Percentiles rank a stretch among this genome's conserved stretches.
Conservation (phyloP, 1,139 yeast species). For the Suzukiozyma palmioleophila region DNA sequence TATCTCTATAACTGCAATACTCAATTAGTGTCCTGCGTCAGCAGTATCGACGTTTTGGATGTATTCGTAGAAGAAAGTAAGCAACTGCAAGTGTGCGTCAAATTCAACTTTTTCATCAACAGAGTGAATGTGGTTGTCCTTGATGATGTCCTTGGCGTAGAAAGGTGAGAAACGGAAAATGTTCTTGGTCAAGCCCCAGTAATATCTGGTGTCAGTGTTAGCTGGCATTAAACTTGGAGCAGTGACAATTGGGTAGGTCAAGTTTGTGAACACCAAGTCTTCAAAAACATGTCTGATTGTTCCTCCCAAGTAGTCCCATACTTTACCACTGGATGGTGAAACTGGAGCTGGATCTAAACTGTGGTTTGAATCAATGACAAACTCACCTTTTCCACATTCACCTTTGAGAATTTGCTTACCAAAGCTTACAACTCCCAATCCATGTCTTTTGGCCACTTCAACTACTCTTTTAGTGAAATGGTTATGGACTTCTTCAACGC, state of each 20-base stretch:
- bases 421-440: conserved; percentile 19
- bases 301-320: conserved; percentile 40
- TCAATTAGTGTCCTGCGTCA: conserved; percentile 13
- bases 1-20: too few species aligned
- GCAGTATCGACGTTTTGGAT: conserved; percentile 21
- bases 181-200: conserved; percentile 69
- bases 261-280: conserved; percentile 32
- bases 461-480: conserved; percentile 20
- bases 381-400: conserved; percentile 19
- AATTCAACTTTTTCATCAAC: conserved; percentile 37
- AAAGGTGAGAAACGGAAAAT: conserved; percentile 63
- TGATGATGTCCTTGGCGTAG: conserved; percentile 13
- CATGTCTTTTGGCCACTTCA: conserved; percentile 26
- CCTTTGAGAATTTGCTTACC: conserved; percentile 18
- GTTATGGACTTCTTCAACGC: conserved; percentile 19
- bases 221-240: conserved; percentile 72
- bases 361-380: conserved; percentile 15
- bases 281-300: conserved; percentile 42
- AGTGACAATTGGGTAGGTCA: conserved; percentile 42
- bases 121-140: conserved; percentile 28
- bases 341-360: conserved; percentile 34
- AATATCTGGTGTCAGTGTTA: conserved; percentile 79
- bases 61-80: conserved; percentile 36
- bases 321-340: conserved; percentile 33
- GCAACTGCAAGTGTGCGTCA: conserved; percentile 37